These are phyloP conservation scores for Gloeopeniophorella convolvens DNA, from an alignment of 768 basidiomycete genomes.

Conservation along the genomic window DNA sequence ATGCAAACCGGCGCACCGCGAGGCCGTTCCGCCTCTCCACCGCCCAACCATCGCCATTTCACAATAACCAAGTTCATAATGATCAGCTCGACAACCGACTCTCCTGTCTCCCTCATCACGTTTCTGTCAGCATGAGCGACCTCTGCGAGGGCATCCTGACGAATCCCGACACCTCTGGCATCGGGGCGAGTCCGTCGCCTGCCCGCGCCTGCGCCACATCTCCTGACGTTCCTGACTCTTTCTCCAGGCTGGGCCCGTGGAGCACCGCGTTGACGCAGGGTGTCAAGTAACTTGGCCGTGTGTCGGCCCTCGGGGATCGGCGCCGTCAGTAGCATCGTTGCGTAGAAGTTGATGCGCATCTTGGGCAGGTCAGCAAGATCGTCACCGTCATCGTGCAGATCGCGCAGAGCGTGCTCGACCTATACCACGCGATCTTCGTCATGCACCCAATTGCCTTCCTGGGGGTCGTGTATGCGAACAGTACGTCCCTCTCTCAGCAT, in stretches of 20 bases:
- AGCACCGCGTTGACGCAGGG: too few relatives aligned
- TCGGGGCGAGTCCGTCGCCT: not conserved
- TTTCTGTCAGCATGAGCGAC: not conserved
- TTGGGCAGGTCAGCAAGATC: not conserved
- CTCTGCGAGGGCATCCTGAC: not conserved
- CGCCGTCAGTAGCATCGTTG: not conserved
- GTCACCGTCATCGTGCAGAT: not conserved
- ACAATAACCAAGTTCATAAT: too few relatives aligned
- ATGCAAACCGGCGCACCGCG: too few relatives aligned
- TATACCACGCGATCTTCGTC: not conserved
- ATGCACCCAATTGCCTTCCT: conserved; percentile 9
- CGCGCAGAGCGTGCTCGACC: not conserved
- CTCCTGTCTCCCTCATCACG: too few relatives aligned
- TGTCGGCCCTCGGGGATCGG: not conserved
- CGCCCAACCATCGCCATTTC: too few relatives aligned
- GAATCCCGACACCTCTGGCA: not conserved
- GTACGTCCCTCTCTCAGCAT: not conserved
- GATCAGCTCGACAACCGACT: too few relatives aligned
- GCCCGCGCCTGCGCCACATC: too few relatives aligned
- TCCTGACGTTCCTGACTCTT: too few relatives aligned
- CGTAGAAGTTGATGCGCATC: conserved; percentile 11
- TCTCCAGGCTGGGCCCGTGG: too few relatives aligned
- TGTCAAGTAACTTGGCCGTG: conserved; percentile 2
- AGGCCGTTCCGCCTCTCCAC: too few relatives aligned
- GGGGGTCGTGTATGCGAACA: not conserved